These are phyloP conservation scores for Pseudogymnoascus sp. DNA, from an alignment of 2,329 filamentous ascomycete species.

Conservation along the genomic window DNA sequence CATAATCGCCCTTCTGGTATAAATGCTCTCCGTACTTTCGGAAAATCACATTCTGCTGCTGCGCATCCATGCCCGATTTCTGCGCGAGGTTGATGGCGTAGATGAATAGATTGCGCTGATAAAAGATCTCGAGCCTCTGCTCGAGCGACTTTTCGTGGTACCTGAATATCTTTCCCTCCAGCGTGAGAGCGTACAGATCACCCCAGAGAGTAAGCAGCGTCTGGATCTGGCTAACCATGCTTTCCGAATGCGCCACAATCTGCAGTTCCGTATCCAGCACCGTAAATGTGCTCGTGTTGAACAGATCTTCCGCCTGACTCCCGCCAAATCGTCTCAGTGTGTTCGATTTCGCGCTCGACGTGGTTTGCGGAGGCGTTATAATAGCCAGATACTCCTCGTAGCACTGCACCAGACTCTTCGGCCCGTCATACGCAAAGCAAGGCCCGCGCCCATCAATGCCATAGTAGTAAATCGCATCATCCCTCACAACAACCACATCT, in stretches of 20 bases:
- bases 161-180: constrained; percentile 83
- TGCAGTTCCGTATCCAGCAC: constrained; percentile 87
- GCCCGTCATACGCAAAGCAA: constrained; percentile 83
- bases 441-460: constrained; percentile 75
- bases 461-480: constrained; percentile 95
- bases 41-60: constrained; percentile 86
- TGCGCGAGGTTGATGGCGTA: constrained; percentile 88
- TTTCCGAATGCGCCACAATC: constrained; percentile 82
- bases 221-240: constrained; percentile 71
- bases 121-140: constrained; percentile 87
- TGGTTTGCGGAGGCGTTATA: constrained; percentile 60
- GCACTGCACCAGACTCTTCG: constrained; percentile 72
- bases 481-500: constrained; percentile 83
- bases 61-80: constrained; percentile 69
- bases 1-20: constrained; percentile 92
- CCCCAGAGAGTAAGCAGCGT: constrained; percentile 82
- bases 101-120: constrained; percentile 86
- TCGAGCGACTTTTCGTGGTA: constrained; percentile 88
- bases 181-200: constrained; percentile 79
- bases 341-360: constrained; percentile 43
- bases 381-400: constrained; percentile 83
- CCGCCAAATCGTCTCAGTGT: constrained; percentile 66
- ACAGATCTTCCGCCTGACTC: constrained; percentile 64
- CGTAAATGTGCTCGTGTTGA: constrained; percentile 81
- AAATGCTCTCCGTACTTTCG: constrained; percentile 89